Evolutionary conservation across 2,329 filamentous ascomycete species (phyloP).

Genomic region (Eutypella sp.): DNA sequence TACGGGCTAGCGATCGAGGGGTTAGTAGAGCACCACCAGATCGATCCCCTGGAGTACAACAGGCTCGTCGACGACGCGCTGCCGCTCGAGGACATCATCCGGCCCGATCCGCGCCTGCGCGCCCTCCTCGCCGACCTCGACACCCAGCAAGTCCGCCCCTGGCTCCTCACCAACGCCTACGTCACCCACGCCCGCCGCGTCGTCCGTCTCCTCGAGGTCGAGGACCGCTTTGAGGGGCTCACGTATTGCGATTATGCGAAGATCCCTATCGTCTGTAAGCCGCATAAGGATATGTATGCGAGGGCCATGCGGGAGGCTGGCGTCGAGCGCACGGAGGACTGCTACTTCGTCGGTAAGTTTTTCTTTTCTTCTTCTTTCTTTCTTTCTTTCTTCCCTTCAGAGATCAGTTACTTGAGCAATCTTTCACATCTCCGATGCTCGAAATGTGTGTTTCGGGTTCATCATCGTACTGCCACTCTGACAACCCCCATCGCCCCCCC

Average conservation of each 20-base stretch:
- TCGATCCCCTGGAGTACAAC: slow-evolving; percentile 94
- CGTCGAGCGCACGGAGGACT: slow-evolving; percentile 61
- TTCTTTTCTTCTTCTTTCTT: not conserved
- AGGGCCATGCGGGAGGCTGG: slow-evolving; percentile 87
- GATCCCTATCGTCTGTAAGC: slow-evolving; percentile 79
- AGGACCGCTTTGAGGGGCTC: slow-evolving; percentile 88
- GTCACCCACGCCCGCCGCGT: slow-evolving; percentile 81
- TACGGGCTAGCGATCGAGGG: slow-evolving; percentile 98
- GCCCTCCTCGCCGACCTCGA: slow-evolving; percentile 79
- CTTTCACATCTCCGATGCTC: too few relatives aligned
- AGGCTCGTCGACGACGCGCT: slow-evolving; percentile 89
- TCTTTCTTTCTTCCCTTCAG: too few relatives aligned
- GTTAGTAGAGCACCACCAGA: slow-evolving; percentile 87
- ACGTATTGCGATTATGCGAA: slow-evolving; percentile 88
- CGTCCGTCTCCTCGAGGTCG: slow-evolving; percentile 71
- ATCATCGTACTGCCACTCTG: too few relatives aligned
- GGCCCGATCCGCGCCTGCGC: slow-evolving; percentile 69
- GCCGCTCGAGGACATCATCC: slow-evolving; percentile 78
- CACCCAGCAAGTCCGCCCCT: slow-evolving; percentile 74
- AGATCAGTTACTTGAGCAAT: too few relatives aligned
- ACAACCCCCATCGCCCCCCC: slow-evolving; percentile 5
- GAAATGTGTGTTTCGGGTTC: too few relatives aligned
- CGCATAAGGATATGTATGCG: slow-evolving; percentile 72
- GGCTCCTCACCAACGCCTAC: slow-evolving; percentile 97
- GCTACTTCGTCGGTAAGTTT: slow-evolving; percentile 84